Conservation (phyloP, 371 early-diverging fungal species). For the Rhizopus arrhizus region DNA sequence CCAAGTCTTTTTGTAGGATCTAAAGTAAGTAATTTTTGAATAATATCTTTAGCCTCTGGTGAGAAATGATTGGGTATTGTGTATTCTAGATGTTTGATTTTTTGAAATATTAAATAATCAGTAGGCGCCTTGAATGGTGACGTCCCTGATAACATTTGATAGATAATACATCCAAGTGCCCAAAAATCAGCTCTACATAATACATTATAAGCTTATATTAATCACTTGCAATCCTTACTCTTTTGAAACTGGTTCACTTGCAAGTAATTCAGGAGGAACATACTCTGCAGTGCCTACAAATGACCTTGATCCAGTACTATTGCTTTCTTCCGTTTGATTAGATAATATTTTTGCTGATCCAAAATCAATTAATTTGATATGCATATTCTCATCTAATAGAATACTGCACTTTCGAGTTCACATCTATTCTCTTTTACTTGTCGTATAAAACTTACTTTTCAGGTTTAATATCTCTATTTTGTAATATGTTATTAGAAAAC, state of each 20-base stretch:
- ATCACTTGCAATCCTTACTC: slow-evolving; percentile 40
- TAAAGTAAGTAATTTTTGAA: slow-evolving; percentile 70
- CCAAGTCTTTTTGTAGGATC: slow-evolving; percentile 79
- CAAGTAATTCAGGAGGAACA: slow-evolving; percentile 95
- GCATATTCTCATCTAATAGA: slow-evolving; percentile 78
- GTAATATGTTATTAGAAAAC: background rate
- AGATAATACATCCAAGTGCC: slow-evolving; percentile 98
- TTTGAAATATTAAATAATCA: slow-evolving; percentile 96
- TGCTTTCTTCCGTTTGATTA: slow-evolving; percentile 7
- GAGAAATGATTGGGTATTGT: slow-evolving; percentile 76
- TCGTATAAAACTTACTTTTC: slow-evolving; percentile 67
- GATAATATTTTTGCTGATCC: slow-evolving; percentile 88
- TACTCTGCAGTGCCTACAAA: slow-evolving; percentile 98
- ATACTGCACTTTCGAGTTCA: slow-evolving; percentile 55
- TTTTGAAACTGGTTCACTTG: slow-evolving; percentile 75
- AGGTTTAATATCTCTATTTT: slow-evolving; percentile 80
- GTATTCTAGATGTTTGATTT: slow-evolving; percentile 86
- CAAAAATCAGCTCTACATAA: slow-evolving; percentile 87
- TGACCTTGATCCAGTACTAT: slow-evolving; percentile 60
- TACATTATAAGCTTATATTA: background rate
- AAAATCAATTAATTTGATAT: slow-evolving; percentile 95
- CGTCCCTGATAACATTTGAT: slow-evolving; percentile 89
- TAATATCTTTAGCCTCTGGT: slow-evolving; percentile 66
- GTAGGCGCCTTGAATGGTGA: slow-evolving; percentile 97
- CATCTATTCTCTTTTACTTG: slow-evolving; percentile 43